Evolutionary conservation across 805 yeast species (phyloP).

Genomic region (Millerago galiae): DNA sequence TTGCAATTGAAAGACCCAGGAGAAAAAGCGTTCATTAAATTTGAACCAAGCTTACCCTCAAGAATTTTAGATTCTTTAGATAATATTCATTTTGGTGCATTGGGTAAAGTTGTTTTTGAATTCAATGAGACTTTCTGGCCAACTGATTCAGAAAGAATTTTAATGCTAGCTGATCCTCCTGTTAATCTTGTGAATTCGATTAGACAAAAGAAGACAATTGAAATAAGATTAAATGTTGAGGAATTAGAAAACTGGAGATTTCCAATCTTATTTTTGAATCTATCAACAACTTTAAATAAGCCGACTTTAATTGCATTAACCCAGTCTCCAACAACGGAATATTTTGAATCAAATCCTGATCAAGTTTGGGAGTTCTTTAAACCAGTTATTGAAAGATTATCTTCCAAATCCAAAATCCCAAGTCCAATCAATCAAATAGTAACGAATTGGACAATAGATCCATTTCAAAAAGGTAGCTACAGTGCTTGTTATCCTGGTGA

Average conservation of each 20-base stretch:
- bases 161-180: slow-evolving; percentile 36
- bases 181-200: slow-evolving; percentile 12
- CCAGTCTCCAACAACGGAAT: slow-evolving; percentile 68
- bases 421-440: slow-evolving; percentile 37
- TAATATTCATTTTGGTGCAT: slow-evolving; percentile 52
- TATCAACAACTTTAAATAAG: slow-evolving; percentile 38
- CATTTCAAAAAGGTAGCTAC: slow-evolving; percentile 76
- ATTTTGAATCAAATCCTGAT: slow-evolving; percentile 42
- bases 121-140: slow-evolving; percentile 61
- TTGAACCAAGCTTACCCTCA: slow-evolving; percentile 51
- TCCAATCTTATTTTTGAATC: slow-evolving; percentile 59
- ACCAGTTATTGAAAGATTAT: slow-evolving; percentile 30
- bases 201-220: slow-evolving; percentile 1
- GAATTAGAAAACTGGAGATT: slow-evolving; percentile 44
- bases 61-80: slow-evolving; percentile 36
- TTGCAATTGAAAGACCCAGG: slow-evolving; percentile 34
- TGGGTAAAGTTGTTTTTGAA: slow-evolving; percentile 71
- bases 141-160: slow-evolving; percentile 42
- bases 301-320: slow-evolving; percentile 61
- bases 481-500: slow-evolving; percentile 64
- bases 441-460: slow-evolving; percentile 77
- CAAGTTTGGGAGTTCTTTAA: slow-evolving; percentile 51
- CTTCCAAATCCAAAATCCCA: slow-evolving; percentile 24
- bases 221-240: not conserved
- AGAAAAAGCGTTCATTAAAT: slow-evolving; percentile 41